Conservation (phyloP, 176 grass and related monocot genomes). For the Otatea glauca region DNA sequence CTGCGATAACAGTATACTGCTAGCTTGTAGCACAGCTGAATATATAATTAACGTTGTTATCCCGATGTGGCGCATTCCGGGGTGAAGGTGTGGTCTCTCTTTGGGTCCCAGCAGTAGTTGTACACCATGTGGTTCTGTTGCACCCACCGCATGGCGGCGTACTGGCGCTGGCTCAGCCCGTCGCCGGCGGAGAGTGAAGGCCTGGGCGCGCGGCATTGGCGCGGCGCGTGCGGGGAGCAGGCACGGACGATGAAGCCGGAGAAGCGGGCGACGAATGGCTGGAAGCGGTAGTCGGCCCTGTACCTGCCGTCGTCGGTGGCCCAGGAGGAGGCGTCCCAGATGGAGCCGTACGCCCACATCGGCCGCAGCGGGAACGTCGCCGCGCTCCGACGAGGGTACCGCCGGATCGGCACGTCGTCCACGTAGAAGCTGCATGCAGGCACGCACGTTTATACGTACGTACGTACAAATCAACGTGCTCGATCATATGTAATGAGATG, state of each 20-base stretch:
- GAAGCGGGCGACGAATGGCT: slow-evolving; percentile 69
- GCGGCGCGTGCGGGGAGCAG: slow-evolving; percentile 42
- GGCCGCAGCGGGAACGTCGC: slow-evolving; percentile 48
- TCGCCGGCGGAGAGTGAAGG: slow-evolving; percentile 9
- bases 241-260: slow-evolving; percentile 49
- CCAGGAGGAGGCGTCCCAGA: slow-evolving; percentile 82
- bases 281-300: slow-evolving; percentile 65
- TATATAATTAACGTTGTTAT: too few relatives aligned
- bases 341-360: slow-evolving; percentile 79
- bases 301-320: slow-evolving; percentile 70
- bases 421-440: slow-evolving; percentile 48
- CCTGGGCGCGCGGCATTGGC: slow-evolving; percentile 28
- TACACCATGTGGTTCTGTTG: slow-evolving; percentile 66
- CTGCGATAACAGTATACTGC: too few relatives aligned
- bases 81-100: slow-evolving; percentile 54
- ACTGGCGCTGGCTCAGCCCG: slow-evolving; percentile 48
- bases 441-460: too few relatives aligned
- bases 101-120: slow-evolving; percentile 66
- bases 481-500: too few relatives aligned
- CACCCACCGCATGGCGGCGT: slow-evolving; percentile 64
- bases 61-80: slow-evolving; percentile 34
- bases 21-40: too few relatives aligned
- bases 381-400: slow-evolving; percentile 45
- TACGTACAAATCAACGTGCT: too few relatives aligned
- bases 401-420: slow-evolving; percentile 66